Base-by-base conservation (phyloP, 805 yeast genomes). In the Zygotorulaspora sp. region DNA sequence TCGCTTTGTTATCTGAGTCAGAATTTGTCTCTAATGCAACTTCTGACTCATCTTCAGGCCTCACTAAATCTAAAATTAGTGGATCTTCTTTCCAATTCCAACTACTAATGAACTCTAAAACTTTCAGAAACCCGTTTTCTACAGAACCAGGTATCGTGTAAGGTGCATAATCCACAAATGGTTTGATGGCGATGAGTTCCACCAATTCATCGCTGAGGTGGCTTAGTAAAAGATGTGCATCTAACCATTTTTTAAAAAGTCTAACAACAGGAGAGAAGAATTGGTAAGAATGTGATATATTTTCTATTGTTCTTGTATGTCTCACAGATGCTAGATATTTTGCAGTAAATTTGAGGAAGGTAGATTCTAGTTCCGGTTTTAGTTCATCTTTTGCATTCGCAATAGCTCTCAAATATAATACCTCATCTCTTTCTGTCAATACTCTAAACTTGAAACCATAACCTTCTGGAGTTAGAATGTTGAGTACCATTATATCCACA, bases 31-130 rank as follows among this genome's bases (percentile, higher is more conserved):
- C 55, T 5, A 12, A n/a, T 2, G 49, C 40, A 23, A 58, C 65
- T 16, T 62, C 68, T 6, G 67, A 64, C 38, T 62, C 59, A 13
- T 60, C 63, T 7, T 57, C 54, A 43, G 75, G 74, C 40, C 70
- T 78, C 10, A 81, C 78, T 48, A 86, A 64, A 53, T 92, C 97
- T 43, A 92, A 63, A 37, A 89, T 75, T 44, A 92, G 64, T 1
- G 96, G 83, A 32, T 82, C 87, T 45, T 84, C 94, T 51, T 77
- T 82, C 98, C 98, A 92, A 60, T 92, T 88, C 98, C 98, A 92
- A 29, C 63, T 64, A 17, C 95, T 72, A 30, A 92, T 59, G 52
- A 82, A 84, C 32, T 75, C 67, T 25, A 92, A 58, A 9, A 80
- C 73, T 42, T 92, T 79, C 41, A 85, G 65, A 57, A 92, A 87